phyloP scores from a whole-genome alignment of 768 basidiomycete species.

The Botryobasidium botryosum region DNA sequence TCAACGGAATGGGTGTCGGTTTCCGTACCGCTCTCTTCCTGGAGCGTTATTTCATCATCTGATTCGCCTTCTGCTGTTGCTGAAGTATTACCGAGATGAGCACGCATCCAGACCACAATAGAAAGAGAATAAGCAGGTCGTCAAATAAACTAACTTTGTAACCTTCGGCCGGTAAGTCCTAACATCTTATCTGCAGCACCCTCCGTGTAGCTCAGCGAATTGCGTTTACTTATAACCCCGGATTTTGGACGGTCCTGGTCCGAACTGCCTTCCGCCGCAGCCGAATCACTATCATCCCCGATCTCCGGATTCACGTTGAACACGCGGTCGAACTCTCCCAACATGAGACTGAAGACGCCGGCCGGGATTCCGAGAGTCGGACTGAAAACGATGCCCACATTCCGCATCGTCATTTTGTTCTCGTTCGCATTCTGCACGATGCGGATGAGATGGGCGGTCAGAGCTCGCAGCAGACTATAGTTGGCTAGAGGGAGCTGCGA shows the following conservation, averaged over 20 bases:
- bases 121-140: not conserved
- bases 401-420: conserved; percentile 98
- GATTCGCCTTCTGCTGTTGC: conserved; percentile 43
- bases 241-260: not conserved
- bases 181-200: conserved; percentile 70
- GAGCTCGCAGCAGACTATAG: conserved; percentile 82
- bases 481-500: conserved; percentile 78
- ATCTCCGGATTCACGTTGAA: conserved; percentile 53
- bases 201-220: conserved; percentile 71
- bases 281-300: conserved; percentile 20
- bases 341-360: conserved; percentile 86
- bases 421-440: conserved; percentile 78
- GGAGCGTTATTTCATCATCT: conserved; percentile 47
- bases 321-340: conserved; percentile 82
- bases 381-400: conserved; percentile 96
- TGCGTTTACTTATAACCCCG: conserved; percentile 33
- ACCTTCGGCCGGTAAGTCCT: conserved; percentile 51
- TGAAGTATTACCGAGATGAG: conserved; percentile 21
- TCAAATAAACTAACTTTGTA: conserved; percentile 36
- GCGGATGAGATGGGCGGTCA: conserved; percentile 87
- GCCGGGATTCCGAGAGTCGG: conserved; percentile 97
- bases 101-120: conserved; percentile 10
- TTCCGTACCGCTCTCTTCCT: conserved; percentile 63
- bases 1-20: conserved; percentile 22
- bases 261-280: conserved; percentile 15